phyloP scores from a whole-genome alignment of 2,329 filamentous ascomycete species.

The Colletotrichum cereale region DNA sequence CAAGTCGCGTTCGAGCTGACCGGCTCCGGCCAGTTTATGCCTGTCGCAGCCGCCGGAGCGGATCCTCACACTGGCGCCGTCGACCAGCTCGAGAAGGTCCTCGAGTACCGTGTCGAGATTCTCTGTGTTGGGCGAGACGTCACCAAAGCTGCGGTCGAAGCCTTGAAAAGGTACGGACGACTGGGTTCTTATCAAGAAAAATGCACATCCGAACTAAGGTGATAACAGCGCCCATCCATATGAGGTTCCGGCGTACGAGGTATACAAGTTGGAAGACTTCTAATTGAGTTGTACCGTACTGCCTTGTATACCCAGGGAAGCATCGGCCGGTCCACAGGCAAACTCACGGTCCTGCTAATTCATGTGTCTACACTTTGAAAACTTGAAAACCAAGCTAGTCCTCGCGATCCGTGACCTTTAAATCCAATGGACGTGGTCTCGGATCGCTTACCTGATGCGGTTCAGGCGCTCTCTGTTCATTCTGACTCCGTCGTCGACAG shows the following conservation, averaged over 20 bases:
- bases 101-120: conserved; percentile 61
- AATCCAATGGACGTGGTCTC: neutral
- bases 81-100: conserved; percentile 59
- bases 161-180: conserved; percentile 58
- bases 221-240: conserved; percentile 45
- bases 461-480: conserved; percentile 81
- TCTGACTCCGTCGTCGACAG: conserved; percentile 83
- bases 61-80: conserved; percentile 60
- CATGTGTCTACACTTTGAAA: neutral
- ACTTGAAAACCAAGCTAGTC: neutral
- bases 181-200: neutral
- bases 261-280: conserved; percentile 46
- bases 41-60: conserved; percentile 53
- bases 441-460: conserved; percentile 61
- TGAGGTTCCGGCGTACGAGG: conserved; percentile 46
- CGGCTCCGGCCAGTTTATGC: conserved; percentile 62
- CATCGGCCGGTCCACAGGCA: conserved; percentile 17
- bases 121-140: conserved; percentile 59
- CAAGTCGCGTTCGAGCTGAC: conserved; percentile 47
- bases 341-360: neutral
- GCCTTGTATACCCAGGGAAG: neutral
- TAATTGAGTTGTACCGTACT: conserved; percentile 23
- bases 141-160: conserved; percentile 57
- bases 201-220: neutral
- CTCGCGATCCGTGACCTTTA: neutral